phyloP scores from a whole-genome alignment of 2,329 filamentous ascomycete genomes.

The Aspergillus transmontanensis region DNA sequence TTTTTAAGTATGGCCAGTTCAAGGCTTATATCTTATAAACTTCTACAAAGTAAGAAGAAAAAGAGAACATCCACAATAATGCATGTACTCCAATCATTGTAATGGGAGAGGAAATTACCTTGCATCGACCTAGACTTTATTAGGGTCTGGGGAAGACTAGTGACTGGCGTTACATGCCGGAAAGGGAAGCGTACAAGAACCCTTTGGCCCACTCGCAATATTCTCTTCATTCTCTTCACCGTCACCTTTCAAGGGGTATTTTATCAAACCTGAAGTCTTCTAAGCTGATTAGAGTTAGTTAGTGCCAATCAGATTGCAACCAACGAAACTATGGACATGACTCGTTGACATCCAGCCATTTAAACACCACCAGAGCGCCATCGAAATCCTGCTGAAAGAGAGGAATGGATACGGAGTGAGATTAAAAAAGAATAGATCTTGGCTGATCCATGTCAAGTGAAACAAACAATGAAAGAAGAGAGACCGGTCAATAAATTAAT shows the following conservation, averaged over 20 bases:
- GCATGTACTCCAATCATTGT: neutral
- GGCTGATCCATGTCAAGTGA: constrained; percentile 2
- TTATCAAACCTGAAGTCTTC: neutral
- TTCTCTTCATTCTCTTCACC: neutral
- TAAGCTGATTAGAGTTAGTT: neutral
- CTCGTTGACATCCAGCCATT: neutral
- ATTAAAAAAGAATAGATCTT: neutral
- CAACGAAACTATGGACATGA: neutral
- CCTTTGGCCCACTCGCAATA: neutral
- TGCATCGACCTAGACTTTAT: neutral
- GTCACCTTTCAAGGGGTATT: neutral
- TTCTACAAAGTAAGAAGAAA: neutral
- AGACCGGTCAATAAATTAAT: neutral
- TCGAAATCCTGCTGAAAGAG: neutral
- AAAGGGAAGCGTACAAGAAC: neutral
- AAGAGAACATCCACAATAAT: neutral
- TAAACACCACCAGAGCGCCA: neutral
- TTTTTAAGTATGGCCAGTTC: no score
- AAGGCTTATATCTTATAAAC: neutral
- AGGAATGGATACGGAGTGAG: neutral
- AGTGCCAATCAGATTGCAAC: neutral
- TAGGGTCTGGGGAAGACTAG: no score
- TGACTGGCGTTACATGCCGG: neutral
- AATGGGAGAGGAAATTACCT: neutral
- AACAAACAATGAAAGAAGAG: neutral